Base-by-base conservation (phyloP, 163 green algal genomes). In the Scenedesmus sp. region DNA sequence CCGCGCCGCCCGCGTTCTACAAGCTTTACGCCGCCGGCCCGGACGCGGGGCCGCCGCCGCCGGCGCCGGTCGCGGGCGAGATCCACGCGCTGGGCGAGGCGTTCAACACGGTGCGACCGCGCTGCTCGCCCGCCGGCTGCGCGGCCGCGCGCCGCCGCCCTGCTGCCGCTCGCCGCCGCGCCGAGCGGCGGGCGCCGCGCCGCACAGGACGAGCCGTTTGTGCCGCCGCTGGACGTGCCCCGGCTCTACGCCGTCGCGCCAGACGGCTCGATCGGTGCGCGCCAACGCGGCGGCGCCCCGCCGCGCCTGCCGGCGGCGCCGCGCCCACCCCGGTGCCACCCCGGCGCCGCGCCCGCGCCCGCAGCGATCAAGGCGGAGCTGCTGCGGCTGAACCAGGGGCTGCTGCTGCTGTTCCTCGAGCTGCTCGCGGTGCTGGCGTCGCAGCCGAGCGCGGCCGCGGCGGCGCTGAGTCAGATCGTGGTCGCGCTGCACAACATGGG, bases 331-430 rank as follows among this genome's bases (percentile, higher is more conserved):
- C n/a, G n/a, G n/a, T n/a, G n/a, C 53, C 20, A 24, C 53, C 13
- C 60, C 33, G n/a, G n/a, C n/a, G n/a, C n/a, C n/a, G 20, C 36
- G 2, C 34, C 69, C 63, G 26, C 5, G 14, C 29, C 13, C 65
- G 14, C 84, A 91, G 86, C 88, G 62, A 78, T 85, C 60, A 88
- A 87, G 67, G 48, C 14, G 2, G 85, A 91, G 77, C 80, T 91
- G 62, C 48, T 75, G 56, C 58, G 63, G 4, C 66, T 91, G 36
- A 84, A 67, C 29, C n/a, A 36, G 15, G 84, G 86, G 53, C 63
- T 88, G 56, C 45, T 89, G 24, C 83, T 87, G 64, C 45, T 86
- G 42, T 87, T 90, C 74, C 70, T 87, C 39, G 84, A 91, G 82
- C 76, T 91, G 39, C 50, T 86, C 50, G 62, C 67, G 33, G 63